A percentile compares a stretch with the other conserved stretches of the same genome.
Evolutionary conservation across 352 stramenopile species (phyloP).

Genomic region (Globisporangium solare): DNA sequence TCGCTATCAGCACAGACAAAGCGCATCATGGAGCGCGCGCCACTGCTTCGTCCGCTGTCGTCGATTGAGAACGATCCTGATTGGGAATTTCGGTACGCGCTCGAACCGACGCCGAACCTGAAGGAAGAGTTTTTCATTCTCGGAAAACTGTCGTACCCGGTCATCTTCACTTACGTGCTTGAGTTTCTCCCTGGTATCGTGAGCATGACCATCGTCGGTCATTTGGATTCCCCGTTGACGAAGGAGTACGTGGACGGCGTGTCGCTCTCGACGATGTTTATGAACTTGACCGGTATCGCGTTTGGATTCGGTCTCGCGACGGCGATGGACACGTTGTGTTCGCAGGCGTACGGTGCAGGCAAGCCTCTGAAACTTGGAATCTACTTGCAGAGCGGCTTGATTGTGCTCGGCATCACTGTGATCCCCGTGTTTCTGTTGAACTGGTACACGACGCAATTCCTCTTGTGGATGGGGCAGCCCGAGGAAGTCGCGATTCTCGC

Average conservation of each 20-base stretch:
- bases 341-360: conserved; percentile 75
- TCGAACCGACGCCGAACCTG: conserved; percentile 18
- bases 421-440: conserved; percentile 66
- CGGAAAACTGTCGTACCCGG: conserved; percentile 39
- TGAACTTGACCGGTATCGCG: conserved; percentile 78
- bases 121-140: conserved; percentile 36
- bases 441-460: conserved; percentile 60
- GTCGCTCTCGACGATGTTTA: conserved; percentile 68
- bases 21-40: conserved; percentile 26
- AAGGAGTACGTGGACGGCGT: conserved; percentile 74
- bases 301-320: conserved; percentile 77
- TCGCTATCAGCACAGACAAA: conserved; percentile 18
- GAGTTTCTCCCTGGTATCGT: conserved; percentile 67
- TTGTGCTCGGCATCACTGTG: conserved; percentile 56
- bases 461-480: conserved; percentile 66
- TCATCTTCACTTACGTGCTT: conserved; percentile 72
- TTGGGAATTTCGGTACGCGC: conserved; percentile 16
- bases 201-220: conserved; percentile 62
- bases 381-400: conserved; percentile 76
- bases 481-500: conserved; percentile 54
- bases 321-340: conserved; percentile 87
- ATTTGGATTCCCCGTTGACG: conserved; percentile 59
- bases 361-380: conserved; percentile 72
- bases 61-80: conserved; percentile 26
- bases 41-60: conserved; percentile 29